phyloP scores from a whole-genome alignment of 768 basidiomycete genomes.

The Albatrellus ellisii region DNA sequence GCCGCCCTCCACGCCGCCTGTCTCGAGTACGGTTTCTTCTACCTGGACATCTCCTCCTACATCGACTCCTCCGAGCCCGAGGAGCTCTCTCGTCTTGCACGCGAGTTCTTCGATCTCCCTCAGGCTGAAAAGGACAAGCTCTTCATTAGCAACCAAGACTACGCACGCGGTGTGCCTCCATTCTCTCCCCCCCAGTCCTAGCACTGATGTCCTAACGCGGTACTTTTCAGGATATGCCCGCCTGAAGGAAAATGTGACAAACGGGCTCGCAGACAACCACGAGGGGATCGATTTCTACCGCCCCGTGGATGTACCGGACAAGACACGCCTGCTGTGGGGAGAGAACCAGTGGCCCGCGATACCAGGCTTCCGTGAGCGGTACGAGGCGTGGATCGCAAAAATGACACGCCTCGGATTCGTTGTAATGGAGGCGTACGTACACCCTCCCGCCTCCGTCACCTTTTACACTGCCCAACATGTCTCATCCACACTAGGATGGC shows the following conservation, averaged over 20 bases:
- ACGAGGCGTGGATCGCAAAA: conserved; percentile 68
- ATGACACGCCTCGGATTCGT: conserved; percentile 75
- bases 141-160: conserved; percentile 53
- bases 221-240: conserved; percentile 54
- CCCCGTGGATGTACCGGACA: conserved; percentile 59
- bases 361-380: conserved; percentile 43
- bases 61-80: conserved; percentile 46
- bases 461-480: too few species aligned
- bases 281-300: conserved; percentile 78
- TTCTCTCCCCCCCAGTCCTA: not conserved
- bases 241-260: conserved; percentile 77
- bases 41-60: conserved; percentile 57
- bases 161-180: conserved; percentile 50
- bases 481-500: too few species aligned
- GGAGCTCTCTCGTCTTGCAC: conserved; percentile 49
- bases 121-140: conserved; percentile 51
- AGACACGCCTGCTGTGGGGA: conserved; percentile 61
- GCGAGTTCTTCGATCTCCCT: conserved; percentile 60
- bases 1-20: conserved; percentile 62
- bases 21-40: conserved; percentile 79
- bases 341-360: conserved; percentile 80
- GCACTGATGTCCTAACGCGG: not conserved
- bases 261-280: conserved; percentile 73
- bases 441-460: conserved; percentile 2
- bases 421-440: conserved; percentile 73